These are phyloP conservation scores for Trichoderma sp. DNA, from an alignment of 2,329 filamentous ascomycete genomes.

Conservation along the genomic window DNA sequence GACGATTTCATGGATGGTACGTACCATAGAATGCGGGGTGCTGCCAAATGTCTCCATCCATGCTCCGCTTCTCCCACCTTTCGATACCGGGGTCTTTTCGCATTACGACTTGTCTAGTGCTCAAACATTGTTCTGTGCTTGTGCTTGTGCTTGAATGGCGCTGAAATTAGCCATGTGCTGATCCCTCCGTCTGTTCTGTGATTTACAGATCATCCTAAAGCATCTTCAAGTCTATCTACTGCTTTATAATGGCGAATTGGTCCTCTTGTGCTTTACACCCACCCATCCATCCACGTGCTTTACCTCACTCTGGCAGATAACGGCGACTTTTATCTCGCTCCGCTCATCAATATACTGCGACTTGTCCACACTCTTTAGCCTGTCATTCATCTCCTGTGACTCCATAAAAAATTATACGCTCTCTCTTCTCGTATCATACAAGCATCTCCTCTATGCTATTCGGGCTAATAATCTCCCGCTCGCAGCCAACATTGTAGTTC, in stretches of 20 bases:
- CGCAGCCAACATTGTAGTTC: background rate
- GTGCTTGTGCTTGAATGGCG: background rate
- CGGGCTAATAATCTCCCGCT: background rate
- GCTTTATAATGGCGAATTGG: background rate
- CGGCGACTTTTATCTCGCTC: background rate
- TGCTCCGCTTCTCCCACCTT: conserved; percentile 15
- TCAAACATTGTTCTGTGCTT: background rate
- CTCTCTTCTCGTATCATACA: background rate
- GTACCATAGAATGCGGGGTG: conserved; percentile 25
- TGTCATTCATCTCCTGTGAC: background rate
- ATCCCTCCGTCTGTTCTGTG: background rate
- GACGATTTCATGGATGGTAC: conserved; percentile 13
- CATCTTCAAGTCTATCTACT: background rate
- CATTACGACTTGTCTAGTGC: background rate
- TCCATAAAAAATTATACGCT: background rate
- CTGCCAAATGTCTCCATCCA: conserved; percentile 6
- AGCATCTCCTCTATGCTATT: background rate
- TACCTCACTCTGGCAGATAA: background rate
- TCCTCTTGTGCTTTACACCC: background rate
- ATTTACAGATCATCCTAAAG: background rate
- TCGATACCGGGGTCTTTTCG: background rate
- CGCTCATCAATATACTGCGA: background rate
- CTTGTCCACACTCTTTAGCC: background rate
- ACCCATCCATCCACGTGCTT: background rate
- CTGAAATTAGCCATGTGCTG: background rate